A percentile compares a stretch with the other conserved stretches of the same genome.
phyloP scores from a whole-genome alignment of 1,139 yeast species.

The Yarrowia galli region DNA sequence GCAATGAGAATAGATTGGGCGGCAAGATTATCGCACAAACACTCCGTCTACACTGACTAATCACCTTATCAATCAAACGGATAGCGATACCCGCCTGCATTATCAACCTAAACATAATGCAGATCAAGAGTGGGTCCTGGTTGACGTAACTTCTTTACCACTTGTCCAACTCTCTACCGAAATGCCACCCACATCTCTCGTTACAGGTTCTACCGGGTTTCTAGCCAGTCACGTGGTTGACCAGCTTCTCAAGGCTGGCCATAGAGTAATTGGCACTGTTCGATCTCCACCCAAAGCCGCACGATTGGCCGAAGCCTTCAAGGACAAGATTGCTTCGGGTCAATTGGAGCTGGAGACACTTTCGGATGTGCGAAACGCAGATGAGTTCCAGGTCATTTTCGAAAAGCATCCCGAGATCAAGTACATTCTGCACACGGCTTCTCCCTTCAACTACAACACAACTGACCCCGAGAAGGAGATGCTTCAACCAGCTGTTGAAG shows the following conservation, averaged over 20 bases:
- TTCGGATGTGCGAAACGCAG: constrained; percentile 49
- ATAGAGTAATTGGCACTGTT: constrained; percentile 65
- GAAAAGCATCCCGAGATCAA: constrained; percentile 58
- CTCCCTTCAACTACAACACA: constrained; percentile 57
- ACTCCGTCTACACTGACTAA: background rate
- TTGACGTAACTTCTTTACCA: too few species aligned
- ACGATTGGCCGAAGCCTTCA: constrained; percentile 52
- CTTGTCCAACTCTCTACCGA: background rate
- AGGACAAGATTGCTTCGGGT: constrained; percentile 57
- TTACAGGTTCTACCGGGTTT: constrained; percentile 70
- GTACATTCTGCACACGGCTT: constrained; percentile 66
- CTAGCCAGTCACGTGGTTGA: constrained; percentile 62
- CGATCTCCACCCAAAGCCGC: constrained; percentile 61
- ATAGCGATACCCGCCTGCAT: background rate
- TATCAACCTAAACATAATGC: constrained; percentile 16
- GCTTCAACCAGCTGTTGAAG: constrained; percentile 59
- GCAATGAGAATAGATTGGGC: too few species aligned
- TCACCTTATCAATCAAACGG: too few species aligned
- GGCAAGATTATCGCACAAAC: too few species aligned
- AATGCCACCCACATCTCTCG: constrained; percentile 16
- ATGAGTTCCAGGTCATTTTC: constrained; percentile 44
- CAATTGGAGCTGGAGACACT: constrained; percentile 60
- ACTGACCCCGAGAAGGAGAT: constrained; percentile 54
- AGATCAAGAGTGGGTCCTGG: background rate
- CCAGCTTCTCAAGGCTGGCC: constrained; percentile 52